phyloP scores from a whole-genome alignment of 441 rosid species.

The Biscutella laevigata region DNA sequence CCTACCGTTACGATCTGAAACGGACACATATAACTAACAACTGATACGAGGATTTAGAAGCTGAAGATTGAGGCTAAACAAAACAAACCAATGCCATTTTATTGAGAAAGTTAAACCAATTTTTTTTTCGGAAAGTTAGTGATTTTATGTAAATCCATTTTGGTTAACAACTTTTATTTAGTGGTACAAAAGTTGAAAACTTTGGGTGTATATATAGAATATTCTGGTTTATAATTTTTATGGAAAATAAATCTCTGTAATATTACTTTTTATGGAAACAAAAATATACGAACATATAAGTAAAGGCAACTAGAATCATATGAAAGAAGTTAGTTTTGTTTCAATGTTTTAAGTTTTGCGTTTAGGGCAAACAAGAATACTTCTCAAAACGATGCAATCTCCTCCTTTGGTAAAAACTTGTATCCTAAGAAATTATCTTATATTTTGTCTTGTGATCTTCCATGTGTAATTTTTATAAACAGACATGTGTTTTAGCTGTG shows the following conservation, averaged over 20 bases:
- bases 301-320: not conserved
- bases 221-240: not conserved
- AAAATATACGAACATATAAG: not conserved
- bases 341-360: not conserved
- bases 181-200: not conserved
- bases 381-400: not conserved
- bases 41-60: too few relatives aligned
- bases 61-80: too few relatives aligned
- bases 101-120: too few relatives aligned
- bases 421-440: not conserved
- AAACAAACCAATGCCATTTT: too few relatives aligned
- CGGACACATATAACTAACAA: too few relatives aligned
- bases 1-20: too few relatives aligned
- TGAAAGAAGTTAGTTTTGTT: not conserved
- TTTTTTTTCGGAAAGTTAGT: too few relatives aligned
- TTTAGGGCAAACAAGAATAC: not conserved
- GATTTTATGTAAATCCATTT: too few relatives aligned
- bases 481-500: constrained; percentile 15
- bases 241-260: not conserved
- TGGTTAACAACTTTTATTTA: not conserved
- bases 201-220: not conserved
- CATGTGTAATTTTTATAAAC: not conserved
- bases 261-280: constrained; percentile 11
- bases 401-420: not conserved
- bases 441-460: not conserved